These are phyloP conservation scores for Centella asiatica DNA, from an alignment of 129 eudicot species.

Conservation along the genomic window DNA sequence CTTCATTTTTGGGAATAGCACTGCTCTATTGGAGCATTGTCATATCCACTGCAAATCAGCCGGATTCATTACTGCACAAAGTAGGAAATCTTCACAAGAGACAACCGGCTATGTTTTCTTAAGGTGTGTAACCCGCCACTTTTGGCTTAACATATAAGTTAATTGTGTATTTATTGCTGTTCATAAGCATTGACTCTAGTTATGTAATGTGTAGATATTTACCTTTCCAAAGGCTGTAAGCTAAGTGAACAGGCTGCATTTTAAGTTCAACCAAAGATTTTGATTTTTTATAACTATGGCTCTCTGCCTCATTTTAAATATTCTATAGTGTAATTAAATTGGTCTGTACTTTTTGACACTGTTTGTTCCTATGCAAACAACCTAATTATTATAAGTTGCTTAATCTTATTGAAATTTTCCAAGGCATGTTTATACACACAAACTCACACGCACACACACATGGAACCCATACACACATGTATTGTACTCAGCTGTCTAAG, in stretches of 20 bases:
- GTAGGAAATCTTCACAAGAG: slow-evolving; percentile 88
- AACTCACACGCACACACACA: too few species aligned
- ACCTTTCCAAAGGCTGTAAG: not conserved
- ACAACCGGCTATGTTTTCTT: slow-evolving; percentile 82
- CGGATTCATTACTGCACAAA: slow-evolving; percentile 83
- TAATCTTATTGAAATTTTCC: too few species aligned
- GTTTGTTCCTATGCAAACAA: too few species aligned
- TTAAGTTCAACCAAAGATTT: not conserved
- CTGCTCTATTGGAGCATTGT: slow-evolving; percentile 89
- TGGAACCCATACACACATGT: too few species aligned
- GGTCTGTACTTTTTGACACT: too few species aligned
- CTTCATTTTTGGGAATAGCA: slow-evolving; percentile 93
- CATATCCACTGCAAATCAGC: slow-evolving; percentile 91
- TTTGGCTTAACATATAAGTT: slow-evolving; percentile 1
- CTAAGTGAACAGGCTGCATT: not conserved
- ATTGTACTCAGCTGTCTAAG: not conserved
- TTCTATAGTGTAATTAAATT: too few species aligned
- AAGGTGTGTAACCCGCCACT: slow-evolving; percentile 38
- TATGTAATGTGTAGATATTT: not conserved
- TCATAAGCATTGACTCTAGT: not conserved
- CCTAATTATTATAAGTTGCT: too few species aligned
- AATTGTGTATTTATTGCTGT: not conserved
- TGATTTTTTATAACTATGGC: too few species aligned
- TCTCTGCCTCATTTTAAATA: too few species aligned
- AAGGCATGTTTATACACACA: too few species aligned